phyloP scores from a whole-genome alignment of 2,329 filamentous ascomycete genomes.

The Chaetomiaceae sp. region DNA sequence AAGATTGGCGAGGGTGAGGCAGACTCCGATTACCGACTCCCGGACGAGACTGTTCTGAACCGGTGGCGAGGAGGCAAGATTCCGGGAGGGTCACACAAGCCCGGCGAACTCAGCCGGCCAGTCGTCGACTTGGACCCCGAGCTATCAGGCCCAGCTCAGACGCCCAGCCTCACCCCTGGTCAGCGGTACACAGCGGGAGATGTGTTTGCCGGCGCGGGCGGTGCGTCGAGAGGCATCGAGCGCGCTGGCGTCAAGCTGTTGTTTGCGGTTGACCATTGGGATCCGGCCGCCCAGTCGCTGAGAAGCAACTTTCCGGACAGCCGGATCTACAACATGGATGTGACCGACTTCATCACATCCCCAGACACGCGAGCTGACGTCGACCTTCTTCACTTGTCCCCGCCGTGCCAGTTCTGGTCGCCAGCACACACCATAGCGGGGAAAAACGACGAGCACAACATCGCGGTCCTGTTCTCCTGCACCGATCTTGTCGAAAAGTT shows the following conservation, averaged over 20 bases:
- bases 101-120: slow-evolving; percentile 24
- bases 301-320: slow-evolving; percentile 52
- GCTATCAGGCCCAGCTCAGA: neutral
- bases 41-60: slow-evolving; percentile 31
- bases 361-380: slow-evolving; percentile 37
- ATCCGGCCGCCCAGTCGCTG: slow-evolving; percentile 55
- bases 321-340: slow-evolving; percentile 44
- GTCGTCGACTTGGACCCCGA: slow-evolving; percentile 28
- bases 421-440: slow-evolving; percentile 61
- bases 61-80: slow-evolving; percentile 39
- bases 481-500: slow-evolving; percentile 52
- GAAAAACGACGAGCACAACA: slow-evolving; percentile 63
- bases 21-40: slow-evolving; percentile 24
- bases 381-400: slow-evolving; percentile 70
- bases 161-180: slow-evolving; percentile 14
- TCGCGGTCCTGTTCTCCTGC: slow-evolving; percentile 53
- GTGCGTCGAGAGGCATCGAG: slow-evolving; percentile 61
- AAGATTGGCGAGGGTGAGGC: slow-evolving; percentile 27
- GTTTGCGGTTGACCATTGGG: slow-evolving; percentile 62
- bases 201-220: slow-evolving; percentile 69
- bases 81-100: slow-evolving; percentile 37
- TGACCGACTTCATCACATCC: slow-evolving; percentile 46
- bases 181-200: slow-evolving; percentile 66
- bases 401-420: slow-evolving; percentile 74
- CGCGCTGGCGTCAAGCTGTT: slow-evolving; percentile 53